These are phyloP conservation scores for Teratosphaeria zuluensis DNA, from an alignment of 2,329 filamentous ascomycete genomes.

Conservation along the genomic window DNA sequence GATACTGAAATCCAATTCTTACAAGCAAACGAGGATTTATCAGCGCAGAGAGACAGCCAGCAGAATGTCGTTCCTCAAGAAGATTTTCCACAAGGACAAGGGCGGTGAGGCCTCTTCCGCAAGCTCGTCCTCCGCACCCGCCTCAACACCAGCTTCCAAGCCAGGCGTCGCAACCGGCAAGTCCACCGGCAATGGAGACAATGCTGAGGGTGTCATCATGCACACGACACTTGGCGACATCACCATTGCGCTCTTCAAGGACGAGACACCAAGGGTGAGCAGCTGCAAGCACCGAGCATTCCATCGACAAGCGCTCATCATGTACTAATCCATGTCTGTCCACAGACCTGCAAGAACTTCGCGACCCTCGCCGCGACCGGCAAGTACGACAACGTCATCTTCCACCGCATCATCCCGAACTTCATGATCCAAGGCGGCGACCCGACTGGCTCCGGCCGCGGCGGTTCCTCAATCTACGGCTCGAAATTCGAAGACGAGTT, in stretches of 20 bases:
- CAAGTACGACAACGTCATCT: constrained; percentile 28
- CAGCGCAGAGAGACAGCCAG: not conserved
- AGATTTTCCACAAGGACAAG: not conserved
- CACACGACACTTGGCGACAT: constrained; percentile 27
- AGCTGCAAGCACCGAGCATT: not conserved
- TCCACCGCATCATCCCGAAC: constrained; percentile 55
- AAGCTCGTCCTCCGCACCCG: not conserved
- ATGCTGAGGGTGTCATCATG: constrained; percentile 19
- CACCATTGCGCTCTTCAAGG: constrained; percentile 22
- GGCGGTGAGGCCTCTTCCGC: not conserved
- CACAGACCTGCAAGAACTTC: constrained; percentile 28
- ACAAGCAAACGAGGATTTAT: not conserved
- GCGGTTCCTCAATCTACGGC: constrained; percentile 71
- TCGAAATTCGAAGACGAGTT: constrained; percentile 86
- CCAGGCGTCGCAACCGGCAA: not conserved
- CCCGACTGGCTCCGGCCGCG: constrained; percentile 39
- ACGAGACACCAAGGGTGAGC: constrained; percentile 21
- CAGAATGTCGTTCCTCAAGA: not conserved
- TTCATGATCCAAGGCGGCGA: constrained; percentile 80
- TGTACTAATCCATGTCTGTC: not conserved
- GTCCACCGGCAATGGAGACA: constrained; percentile 5
- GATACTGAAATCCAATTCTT: not conserved
- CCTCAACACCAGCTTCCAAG: not conserved
- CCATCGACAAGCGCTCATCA: not conserved
- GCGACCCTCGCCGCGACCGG: constrained; percentile 23